Evolutionary conservation across 1,284 basidiomycete genomes (phyloP), one percentile per base, ranked within the genome.

Genomic region (Microbotryum scabiosae): DNA sequence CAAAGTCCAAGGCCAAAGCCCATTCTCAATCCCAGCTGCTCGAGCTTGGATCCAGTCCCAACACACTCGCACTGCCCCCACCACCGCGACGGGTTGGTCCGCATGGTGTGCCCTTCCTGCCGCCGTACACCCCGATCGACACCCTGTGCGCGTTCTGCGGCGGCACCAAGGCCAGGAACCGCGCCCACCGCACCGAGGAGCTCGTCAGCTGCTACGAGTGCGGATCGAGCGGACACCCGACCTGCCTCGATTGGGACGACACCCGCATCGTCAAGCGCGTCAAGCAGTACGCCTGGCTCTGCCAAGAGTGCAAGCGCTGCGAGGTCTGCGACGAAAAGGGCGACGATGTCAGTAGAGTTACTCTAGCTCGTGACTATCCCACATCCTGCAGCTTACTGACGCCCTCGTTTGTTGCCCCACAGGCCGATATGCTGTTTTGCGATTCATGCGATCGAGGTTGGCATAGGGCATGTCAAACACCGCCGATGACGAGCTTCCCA

Each of bases 371-470:
- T 50, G 21, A 21, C 30, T 48, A 26, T 54, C 4, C 32, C 18
- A 21, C 47, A 4, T 23, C 9, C 30, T 23, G 20, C 41, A 25
- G 30, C 45, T 32, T 16, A 21, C 52, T 21, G 18, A 48, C 43
- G 32, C 4, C 56, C 41, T 45, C 49, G 45, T 57, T 2, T 9
- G 30, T 10, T 30, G 30, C n/a, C 8, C 51, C 51, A 64, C 74
- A 94, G 90, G 84, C 81, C 59, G 81, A 83, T 60, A 85, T 97
- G 70, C 76, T 97, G 65, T 88, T 97, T 70, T 98, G 94, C 75
- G 94, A 97, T 78, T 82, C 80, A 55, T 98, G 94, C 74, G 94
- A 98, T 78, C 81, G 91, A 79, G 91, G 88, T 82, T 97, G 89
- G 88, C 94, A 98, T 75, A 85, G 86, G 77, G 84, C 87, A 70